Evolutionary conservation across 257 asterid species (phyloP), one percentile per base, ranked within the genome.

Genomic region (Rauvolfia tetraphylla): DNA sequence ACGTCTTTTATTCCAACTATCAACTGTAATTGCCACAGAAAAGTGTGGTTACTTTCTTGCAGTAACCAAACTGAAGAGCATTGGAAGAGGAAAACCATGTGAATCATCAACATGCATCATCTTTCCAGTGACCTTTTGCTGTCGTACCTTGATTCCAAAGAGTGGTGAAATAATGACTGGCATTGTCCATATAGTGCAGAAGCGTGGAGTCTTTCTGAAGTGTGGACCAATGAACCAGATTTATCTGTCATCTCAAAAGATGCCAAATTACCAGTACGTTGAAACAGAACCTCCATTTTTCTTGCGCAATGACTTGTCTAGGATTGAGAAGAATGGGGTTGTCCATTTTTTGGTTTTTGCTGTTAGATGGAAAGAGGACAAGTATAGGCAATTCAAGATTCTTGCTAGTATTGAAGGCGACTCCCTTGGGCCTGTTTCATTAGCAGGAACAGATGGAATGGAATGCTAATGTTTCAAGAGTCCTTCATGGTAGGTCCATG

Each of bases 161-260:
- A 48, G 13, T 15, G 96, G 96, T 42, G 98, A 91, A 74, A 71
- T 87, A 49, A 79, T 90, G 87, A 82, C 81, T 36, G 98, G 96
- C 77, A 36, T 83, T 22, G 96, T 93, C 63, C 76, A 75, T 23
- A 25, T 22, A 12, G 77, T 93, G 22, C 14, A 27, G 31, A 56
- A 22, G 6, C 34, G 10, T 0, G 96, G 96, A 38, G 95, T 87
- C 39, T 81, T 87, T 72, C 84, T 93, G 57, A 93, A 81, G 78
- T 89, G 90, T n/a, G 98, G 97, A 62, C 98, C 98, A 2, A 86
- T 93, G 97, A 86, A 81, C 46, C 69, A 75, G 71, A 83, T 93
- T 42, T 91, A 77, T 66, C 83, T 93, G 29, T 80, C 95, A 0
- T 17, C 68, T 20, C 78, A 51, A 1, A 34, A 46, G 84, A 93